These are phyloP conservation scores for Alloteropsis angusta DNA, from an alignment of 202 grass and related monocot genomes.

Conservation along the genomic window DNA sequence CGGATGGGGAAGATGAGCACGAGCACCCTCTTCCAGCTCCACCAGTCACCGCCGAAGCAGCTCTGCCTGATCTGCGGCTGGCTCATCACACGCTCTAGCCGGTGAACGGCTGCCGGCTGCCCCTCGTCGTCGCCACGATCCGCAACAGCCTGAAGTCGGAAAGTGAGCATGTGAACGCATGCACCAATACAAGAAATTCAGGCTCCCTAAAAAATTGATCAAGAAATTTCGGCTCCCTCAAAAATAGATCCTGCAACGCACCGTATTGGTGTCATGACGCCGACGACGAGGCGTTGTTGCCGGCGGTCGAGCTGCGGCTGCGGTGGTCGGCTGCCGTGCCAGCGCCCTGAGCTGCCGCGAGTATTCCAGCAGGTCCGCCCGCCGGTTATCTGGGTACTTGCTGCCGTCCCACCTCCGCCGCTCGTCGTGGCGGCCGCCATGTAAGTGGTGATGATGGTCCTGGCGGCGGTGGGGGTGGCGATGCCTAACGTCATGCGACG, in stretches of 20 bases:
- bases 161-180: not conserved
- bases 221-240: too few species aligned
- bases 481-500: not conserved
- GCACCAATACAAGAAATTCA: not conserved
- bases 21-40: slow-evolving; percentile 39
- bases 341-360: slow-evolving; percentile 25
- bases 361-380: slow-evolving; percentile 30
- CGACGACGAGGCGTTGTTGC: not conserved
- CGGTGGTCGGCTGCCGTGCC: not conserved
- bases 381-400: not conserved
- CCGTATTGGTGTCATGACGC: not conserved
- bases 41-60: slow-evolving; percentile 14
- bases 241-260: not conserved
- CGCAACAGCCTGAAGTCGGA: not conserved
- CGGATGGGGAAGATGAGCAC: slow-evolving; percentile 8
- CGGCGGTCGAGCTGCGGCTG: not conserved
- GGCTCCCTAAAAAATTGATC: too few species aligned
- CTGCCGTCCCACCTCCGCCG: not conserved
- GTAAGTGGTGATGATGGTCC: not conserved
- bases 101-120: not conserved
- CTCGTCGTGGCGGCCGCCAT: not conserved
- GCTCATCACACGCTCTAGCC: slow-evolving; percentile 1
- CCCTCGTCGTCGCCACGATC: not conserved
- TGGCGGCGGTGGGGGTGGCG: not conserved
- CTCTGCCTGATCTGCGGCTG: slow-evolving; percentile 9